Percentiles rank a stretch among this genome's conserved stretches.
Conservation (phyloP, 768 basidiomycete genomes). For the Suillus hirtellus region DNA sequence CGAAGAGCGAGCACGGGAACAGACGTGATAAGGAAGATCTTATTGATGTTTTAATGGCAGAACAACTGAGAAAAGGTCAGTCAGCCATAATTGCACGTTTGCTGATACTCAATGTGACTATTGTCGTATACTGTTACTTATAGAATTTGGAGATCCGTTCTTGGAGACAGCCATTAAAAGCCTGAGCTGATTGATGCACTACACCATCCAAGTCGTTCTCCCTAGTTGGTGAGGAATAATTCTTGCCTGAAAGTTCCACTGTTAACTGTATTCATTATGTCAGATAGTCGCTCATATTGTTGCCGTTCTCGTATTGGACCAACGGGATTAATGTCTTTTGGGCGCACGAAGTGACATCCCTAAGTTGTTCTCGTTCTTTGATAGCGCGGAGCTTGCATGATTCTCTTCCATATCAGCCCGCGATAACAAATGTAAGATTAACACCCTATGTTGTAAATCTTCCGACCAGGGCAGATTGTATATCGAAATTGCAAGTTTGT, state of each 20-base stretch:
- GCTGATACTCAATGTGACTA: background rate
- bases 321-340: too few relatives aligned
- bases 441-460: background rate
- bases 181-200: constrained; percentile 19
- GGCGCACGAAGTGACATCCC: background rate
- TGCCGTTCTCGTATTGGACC: background rate
- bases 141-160: constrained; percentile 44
- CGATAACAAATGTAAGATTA: background rate
- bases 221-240: constrained; percentile 14
- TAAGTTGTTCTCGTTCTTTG: background rate
- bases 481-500: background rate
- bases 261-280: background rate
- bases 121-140: background rate
- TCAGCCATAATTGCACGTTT: background rate
- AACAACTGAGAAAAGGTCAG: constrained; percentile 56
- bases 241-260: background rate
- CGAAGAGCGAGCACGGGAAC: constrained; percentile 38
- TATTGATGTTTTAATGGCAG: constrained; percentile 49
- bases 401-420: background rate
- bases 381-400: background rate
- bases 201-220: background rate
- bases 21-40: constrained; percentile 59
- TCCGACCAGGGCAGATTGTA: constrained; percentile 41
- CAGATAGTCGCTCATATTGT: background rate
- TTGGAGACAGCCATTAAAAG: constrained; percentile 36